Base-by-base conservation (phyloP, 805 yeast genomes). In the Starmerella bacillaris region DNA sequence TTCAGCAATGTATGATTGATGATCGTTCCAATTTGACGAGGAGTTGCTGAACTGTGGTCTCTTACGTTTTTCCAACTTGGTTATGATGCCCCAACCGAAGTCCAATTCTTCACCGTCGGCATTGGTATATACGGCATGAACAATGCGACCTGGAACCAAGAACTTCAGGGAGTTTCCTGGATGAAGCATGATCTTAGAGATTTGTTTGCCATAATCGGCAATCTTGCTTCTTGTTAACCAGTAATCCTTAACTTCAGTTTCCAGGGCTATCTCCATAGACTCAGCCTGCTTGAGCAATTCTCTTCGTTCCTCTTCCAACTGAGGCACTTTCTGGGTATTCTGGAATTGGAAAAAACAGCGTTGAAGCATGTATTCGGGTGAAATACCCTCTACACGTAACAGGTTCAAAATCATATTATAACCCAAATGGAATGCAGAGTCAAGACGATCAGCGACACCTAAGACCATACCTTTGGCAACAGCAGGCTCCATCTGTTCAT, bases 391-490 rank as follows among this genome's bases (percentile, higher is more conserved):
- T 12, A 89, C 98, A 53, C 98, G 72, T 77, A 89, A 72, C 55
- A 89, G 65, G 55, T 89, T 89, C 57, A 89, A 34, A 50, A 84
- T 80, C 99, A 89, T 89, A 55, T 89, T 89, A 58, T 89, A 89
- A 18, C 96, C 95, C 42, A 89, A 62, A 54, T 89, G 98, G 68
- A 89, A 89, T 0, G 98, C 96, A 16, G 96, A 86, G 52, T 89
- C 96, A 39, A 89, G 67, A 47, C 98, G 67, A 59, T 89, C 99
- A 21, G 98, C 95, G 52, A 83, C 94, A 53, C 99, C 99, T 56
- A 86, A 86, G 17, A 89, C 98, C 99, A 89, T 89, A 2, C 96
- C 95, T 54, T 89, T 89, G 16, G 98, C 98, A 29, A 89, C 94
- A 49, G 84, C 92, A 3, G 99, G 98, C 56, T 89, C 98, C 99